Evolutionary conservation across 306 rosid species (phyloP), one percentile per base, ranked within the genome.

Genomic region (Cucurbita maxima): DNA sequence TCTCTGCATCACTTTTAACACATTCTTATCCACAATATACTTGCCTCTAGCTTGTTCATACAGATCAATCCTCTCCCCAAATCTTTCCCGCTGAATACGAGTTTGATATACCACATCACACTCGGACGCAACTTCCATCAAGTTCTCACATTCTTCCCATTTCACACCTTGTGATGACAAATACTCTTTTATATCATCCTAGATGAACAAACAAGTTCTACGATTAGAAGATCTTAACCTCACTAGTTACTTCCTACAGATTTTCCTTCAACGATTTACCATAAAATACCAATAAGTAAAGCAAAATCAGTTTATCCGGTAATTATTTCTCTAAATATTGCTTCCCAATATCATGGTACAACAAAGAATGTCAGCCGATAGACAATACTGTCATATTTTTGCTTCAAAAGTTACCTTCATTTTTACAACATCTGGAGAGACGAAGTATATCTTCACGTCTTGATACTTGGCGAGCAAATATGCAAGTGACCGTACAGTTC

Each of bases 71-170:
- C 88, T 82, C 81, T 89, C 92, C 5, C 96, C 90, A 76, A 92
- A 92, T 50, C 95, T 84, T 69, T 92, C 96, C 30, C 79, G 88
- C 58, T 92, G 96, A 78, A 89, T 89, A 56, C 92, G 96, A 79
- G 98, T 92, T 87, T 92, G 96, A 77, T 92, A 92, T 62, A 92
- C 87, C 73, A 92, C 87, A 61, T 90, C 98, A 79, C 98, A 92
- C 75, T 90, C 68, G 0, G 88, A 80, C 12, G 98, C 91, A 64
- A 92, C 96, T 78, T 92, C 96, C 82, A 84, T 88, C 67, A 92
- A 79, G 81, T 92, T 89, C 68, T 77, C 80, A 80, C 92, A 85
- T 82, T 92, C 96, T 87, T 92, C 96, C 98, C 92, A 92, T 15
- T 88, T 70, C 64, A 86, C 84, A 72, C 87, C 88, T 76, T 54